Percentiles rank a stretch among this genome's conserved stretches.
Evolutionary conservation across 2,329 filamentous ascomycete species (phyloP).

Genomic region (Epichloe festucae): DNA sequence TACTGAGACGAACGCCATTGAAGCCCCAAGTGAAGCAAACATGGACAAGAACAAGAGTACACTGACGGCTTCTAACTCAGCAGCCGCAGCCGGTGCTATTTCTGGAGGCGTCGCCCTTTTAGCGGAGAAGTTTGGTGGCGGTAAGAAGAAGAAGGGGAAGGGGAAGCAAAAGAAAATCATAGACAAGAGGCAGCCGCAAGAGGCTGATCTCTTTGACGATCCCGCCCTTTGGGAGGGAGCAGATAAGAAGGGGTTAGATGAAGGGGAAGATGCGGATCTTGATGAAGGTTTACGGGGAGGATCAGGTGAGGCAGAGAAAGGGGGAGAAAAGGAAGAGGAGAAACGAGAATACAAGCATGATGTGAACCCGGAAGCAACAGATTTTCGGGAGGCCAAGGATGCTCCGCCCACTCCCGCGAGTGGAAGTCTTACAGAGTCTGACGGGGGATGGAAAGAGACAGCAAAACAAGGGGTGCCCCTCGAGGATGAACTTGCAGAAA

Average conservation of each 20-base stretch:
- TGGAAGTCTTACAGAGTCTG: constrained; percentile 11
- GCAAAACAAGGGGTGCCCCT: constrained; percentile 11
- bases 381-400: constrained; percentile 4
- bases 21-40: background rate
- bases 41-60: background rate
- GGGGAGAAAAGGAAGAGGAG: constrained; percentile 2
- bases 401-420: constrained; percentile 6
- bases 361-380: background rate
- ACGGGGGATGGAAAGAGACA: constrained; percentile 13
- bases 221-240: constrained; percentile 30
- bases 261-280: constrained; percentile 8
- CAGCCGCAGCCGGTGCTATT: constrained; percentile 8
- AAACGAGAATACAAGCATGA: constrained; percentile 2
- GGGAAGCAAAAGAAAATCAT: constrained; percentile 21
- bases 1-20: background rate
- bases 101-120: constrained; percentile 21
- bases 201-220: constrained; percentile 33
- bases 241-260: constrained; percentile 23
- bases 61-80: constrained; percentile 13
- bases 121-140: constrained; percentile 21
- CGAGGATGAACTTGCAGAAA: constrained; percentile 22
- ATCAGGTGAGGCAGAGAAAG: constrained; percentile 5
- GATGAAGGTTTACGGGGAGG: constrained; percentile 19
- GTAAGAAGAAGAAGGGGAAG: constrained; percentile 12
- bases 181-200: constrained; percentile 25